A percentile compares a stretch with the other conserved stretches of the same genome.
phyloP scores from a whole-genome alignment of 163 green algal genomes.

The Prototheca wickerhamii region DNA sequence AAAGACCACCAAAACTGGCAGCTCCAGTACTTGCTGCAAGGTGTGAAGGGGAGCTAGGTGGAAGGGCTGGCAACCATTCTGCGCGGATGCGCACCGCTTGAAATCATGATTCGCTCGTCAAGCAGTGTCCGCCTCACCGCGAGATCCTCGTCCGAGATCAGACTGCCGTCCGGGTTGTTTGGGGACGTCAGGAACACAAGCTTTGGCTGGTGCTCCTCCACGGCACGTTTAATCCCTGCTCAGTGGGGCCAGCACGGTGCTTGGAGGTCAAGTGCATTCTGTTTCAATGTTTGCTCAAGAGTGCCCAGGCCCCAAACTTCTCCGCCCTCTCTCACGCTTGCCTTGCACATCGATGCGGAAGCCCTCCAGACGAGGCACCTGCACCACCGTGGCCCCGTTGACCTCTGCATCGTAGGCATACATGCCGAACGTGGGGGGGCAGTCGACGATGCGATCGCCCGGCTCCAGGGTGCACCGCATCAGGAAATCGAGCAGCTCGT shows the following conservation, averaged over 20 bases:
- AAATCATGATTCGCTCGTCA: background rate
- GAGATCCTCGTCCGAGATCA: slow-evolving; percentile 53
- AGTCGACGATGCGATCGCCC: slow-evolving; percentile 91
- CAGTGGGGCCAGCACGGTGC: background rate
- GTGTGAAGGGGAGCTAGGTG: background rate
- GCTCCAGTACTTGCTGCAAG: slow-evolving; percentile 45
- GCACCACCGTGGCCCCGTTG: slow-evolving; percentile 74
- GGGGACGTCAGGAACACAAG: slow-evolving; percentile 96
- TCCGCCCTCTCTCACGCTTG: slow-evolving; percentile 18
- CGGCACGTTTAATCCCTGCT: slow-evolving; percentile 54
- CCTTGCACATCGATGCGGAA: slow-evolving; percentile 85
- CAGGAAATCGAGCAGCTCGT: slow-evolving; percentile 98
- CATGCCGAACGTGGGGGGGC: slow-evolving; percentile 96
- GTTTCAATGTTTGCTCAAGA: background rate
- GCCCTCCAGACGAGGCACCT: slow-evolving; percentile 65
- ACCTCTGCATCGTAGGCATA: slow-evolving; percentile 95
- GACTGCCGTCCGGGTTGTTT: slow-evolving; percentile 96
- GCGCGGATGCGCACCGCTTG: background rate
- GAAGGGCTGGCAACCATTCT: too few relatives aligned
- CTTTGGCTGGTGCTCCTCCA: slow-evolving; percentile 78
- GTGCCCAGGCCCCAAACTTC: too few relatives aligned
- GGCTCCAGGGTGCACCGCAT: slow-evolving; percentile 90
- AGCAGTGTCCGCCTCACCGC: slow-evolving; percentile 10
- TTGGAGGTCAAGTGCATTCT: background rate
- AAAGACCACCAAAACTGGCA: slow-evolving; percentile 90